Base-by-base conservation (phyloP, 2,329 filamentous ascomycete genomes). In the Botrytis tulipae region DNA sequence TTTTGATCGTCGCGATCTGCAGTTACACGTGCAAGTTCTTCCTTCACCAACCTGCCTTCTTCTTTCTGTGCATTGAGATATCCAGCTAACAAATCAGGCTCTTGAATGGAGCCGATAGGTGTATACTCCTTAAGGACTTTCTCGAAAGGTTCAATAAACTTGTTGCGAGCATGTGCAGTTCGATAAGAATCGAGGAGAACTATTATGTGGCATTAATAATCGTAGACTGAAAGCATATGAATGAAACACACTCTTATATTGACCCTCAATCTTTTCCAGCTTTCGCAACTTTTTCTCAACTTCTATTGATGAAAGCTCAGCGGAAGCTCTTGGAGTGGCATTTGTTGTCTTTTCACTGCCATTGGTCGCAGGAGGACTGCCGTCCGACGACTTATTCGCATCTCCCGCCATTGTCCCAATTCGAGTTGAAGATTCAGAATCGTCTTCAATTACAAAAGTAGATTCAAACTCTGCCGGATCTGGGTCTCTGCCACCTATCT, bases 91-190 rank as follows among this genome's bases (percentile, higher is more conserved):
- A 94, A 92, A 71, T 90, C 89, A 0, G 95, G 93, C 74, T 99
- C 96, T 77, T 86, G 87, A 78, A 99, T 97, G 25, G 94, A 95
- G 7, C 93, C 93, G 51, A 98, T 85, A 3, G 96, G 95, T 0
- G 96, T 99, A 78, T 97, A 93, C 81, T 99, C 96, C 78, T 94
- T 93, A 12, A 99, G 86, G 0, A 92, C 91, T 72, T 93, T 91
- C 83, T 99, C 96, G 81, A 99, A 99, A 0, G 94, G 92, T 80
- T 98, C 96, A 79, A 98, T 97, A 4, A 92, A 90, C 20, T 92
- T 90, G 60, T 95, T 93, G 70, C 94, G 91, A 73, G 93, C 90
- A 84, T 99, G 95, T 29, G 96, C 96, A 76, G 95, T 91, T 75
- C 94, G 90, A 83, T 99, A 99, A 14, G 95, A 97, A 73, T 94